These are phyloP conservation scores for Schizonepeta tenuifolia DNA, from an alignment of 257 asterid genomes.

Conservation along the genomic window DNA sequence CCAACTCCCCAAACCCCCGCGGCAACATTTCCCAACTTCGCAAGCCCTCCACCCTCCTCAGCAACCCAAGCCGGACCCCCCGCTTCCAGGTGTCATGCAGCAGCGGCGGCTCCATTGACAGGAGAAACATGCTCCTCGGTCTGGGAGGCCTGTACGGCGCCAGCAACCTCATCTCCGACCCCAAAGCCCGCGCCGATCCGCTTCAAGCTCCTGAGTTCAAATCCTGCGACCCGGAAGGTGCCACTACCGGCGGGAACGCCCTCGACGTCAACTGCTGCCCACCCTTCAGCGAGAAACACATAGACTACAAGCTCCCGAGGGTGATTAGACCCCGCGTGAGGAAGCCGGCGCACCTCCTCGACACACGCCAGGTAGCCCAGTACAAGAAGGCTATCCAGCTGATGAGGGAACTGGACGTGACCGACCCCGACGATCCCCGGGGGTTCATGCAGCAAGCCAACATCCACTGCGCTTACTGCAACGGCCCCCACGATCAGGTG, in stretches of 20 bases:
- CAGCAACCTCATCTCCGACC: slow-evolving; percentile 29
- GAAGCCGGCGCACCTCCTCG: slow-evolving; percentile 44
- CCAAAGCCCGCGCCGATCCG: slow-evolving; percentile 34
- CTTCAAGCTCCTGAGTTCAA: slow-evolving; percentile 42
- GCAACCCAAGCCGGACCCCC: slow-evolving; percentile 23
- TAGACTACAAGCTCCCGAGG: slow-evolving; percentile 42
- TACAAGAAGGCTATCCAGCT: not conserved
- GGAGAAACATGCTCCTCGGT: slow-evolving; percentile 47
- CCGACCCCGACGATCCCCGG: not conserved
- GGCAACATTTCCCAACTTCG: slow-evolving; percentile 22
- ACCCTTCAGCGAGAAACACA: slow-evolving; percentile 29
- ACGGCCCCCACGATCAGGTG: slow-evolving; percentile 1
- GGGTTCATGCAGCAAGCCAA: slow-evolving; percentile 6
- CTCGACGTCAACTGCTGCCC: slow-evolving; percentile 53
- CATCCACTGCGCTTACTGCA: slow-evolving; percentile 15
- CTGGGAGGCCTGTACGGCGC: slow-evolving; percentile 45
- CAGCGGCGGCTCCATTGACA: slow-evolving; percentile 17
- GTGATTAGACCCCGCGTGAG: slow-evolving; percentile 29
- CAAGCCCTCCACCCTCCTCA: slow-evolving; percentile 38
- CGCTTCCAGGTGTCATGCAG: slow-evolving; percentile 39
- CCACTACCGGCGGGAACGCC: slow-evolving; percentile 9
- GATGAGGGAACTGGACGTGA: not conserved
- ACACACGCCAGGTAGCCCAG: not conserved
- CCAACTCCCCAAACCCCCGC: slow-evolving; percentile 24
- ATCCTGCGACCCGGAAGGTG: slow-evolving; percentile 15